Evolutionary conservation across 2,329 filamentous ascomycete species (phyloP), one percentile per base, ranked within the genome.

Genomic region (Cryphonectria radicalis): DNA sequence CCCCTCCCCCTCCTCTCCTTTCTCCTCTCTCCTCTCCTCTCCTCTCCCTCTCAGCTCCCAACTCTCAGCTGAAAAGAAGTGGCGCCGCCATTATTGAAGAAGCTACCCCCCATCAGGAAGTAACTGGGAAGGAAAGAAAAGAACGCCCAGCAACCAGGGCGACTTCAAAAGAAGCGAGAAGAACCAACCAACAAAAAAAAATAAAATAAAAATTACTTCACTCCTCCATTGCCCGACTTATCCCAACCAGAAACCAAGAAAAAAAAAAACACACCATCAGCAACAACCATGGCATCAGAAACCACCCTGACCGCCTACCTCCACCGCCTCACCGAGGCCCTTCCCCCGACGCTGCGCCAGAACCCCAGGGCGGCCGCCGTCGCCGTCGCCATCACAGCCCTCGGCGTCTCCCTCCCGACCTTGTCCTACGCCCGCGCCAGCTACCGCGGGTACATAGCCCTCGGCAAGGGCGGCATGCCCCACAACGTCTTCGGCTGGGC

Each of bases 391-490:
- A 4, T 71, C 8, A 69, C 50, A 11, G 73, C 70, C 5, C 42
- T 73, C 50, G 53, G 59, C 46, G 25, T 68, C 32, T 68, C 69
- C 57, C 4, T 73, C 53, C 72, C 69, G 5, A 66, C 63, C 42
- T 55, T 78, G 59, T 73, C 76, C 7, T 77, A 79, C 67, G 74
- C 76, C 28, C 64, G 75, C 62, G 69, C 73, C 53, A 78, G 77
- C 75, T 86, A 86, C 77, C 77, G 74, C 4, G 78, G 77, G 64
- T 86, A 77, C 75, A 78, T 83, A 22, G 79, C 81, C 1, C 79
- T 86, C 43, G 84, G 84, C 19, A 79, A 78, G 4, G 83, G 84
- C 70, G 84, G 84, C 22, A 70, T 84, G 0, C 83, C 84, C 0
- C 78, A 83, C 74, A 83, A 84, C 69, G 40, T 80, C 40, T 43